Evolutionary conservation across 1,284 basidiomycete genomes (phyloP).

Genomic region (Mycosarcoma maydis): DNA sequence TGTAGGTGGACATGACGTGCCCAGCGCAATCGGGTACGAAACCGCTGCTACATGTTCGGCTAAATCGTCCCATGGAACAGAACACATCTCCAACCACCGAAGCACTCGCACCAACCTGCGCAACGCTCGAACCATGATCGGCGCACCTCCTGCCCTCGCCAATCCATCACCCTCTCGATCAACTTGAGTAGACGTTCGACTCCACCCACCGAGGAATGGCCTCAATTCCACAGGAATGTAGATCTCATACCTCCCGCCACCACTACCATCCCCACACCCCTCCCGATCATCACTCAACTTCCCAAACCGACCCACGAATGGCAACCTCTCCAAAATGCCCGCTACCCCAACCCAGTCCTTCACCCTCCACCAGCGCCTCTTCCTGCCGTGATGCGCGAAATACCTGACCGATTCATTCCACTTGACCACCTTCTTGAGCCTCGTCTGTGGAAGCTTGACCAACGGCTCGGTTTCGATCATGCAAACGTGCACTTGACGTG

Average conservation of each 20-base stretch:
- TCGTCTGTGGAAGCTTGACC: constrained; percentile 20
- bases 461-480: constrained; percentile 36
- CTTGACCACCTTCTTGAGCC: constrained; percentile 43
- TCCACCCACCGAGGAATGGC: constrained; percentile 27
- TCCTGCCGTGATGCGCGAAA: constrained; percentile 14
- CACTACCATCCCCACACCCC: neutral
- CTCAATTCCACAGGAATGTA: constrained; percentile 21
- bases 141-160: neutral
- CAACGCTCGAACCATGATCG: constrained; percentile 3
- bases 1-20: constrained; percentile 25
- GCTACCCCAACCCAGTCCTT: constrained; percentile 1
- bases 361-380: constrained; percentile 10
- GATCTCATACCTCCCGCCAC: constrained; percentile 21
- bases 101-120: constrained; percentile 24
- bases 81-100: constrained; percentile 26
- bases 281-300: constrained; percentile 1
- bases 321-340: constrained; percentile 9
- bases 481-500: constrained; percentile 17
- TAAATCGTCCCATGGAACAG: constrained; percentile 33
- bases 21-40: constrained; percentile 22
- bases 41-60: constrained; percentile 41
- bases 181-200: constrained; percentile 8
- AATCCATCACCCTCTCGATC: neutral
- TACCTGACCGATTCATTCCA: constrained; percentile 40
- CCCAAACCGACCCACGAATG: constrained; percentile 23